Evolutionary conservation across 306 rosid species (phyloP), one percentile per base, ranked within the genome.

Genomic region (Cucumis cinereus): DNA sequence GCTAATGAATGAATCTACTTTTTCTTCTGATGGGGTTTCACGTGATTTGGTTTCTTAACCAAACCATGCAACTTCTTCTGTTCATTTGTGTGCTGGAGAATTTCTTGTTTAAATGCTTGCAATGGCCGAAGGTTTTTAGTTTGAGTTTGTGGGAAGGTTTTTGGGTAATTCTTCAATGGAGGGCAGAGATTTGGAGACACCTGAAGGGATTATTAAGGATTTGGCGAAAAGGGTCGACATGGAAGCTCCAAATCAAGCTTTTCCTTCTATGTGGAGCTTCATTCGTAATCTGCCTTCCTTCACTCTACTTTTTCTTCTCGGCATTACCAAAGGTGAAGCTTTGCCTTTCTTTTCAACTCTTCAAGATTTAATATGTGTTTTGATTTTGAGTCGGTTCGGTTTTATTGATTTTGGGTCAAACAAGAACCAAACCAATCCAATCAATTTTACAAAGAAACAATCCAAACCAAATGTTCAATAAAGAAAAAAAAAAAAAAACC

Each of bases 271-370:
- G 62, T 83, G 84, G 92, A 89, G 78, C 81, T 92, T 92, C 67
- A 80, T 95, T 62, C 64, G 82, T 69, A 87, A 90, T 83, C 89
- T 95, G 24, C 98, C 99, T 80, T 86, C 77, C 84, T 95, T 95
- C 88, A 40, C 77, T 79, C 96, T 96, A 47, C 97, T 95, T 82
- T 82, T 92, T 53, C 30, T 95, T 79, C 92, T 95, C 2, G 99
- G 98, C 78, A 71, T 0, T 79, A 79, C 87, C 79, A 95, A 95
- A 89, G 99, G 99, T 86, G n/a, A 43, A 76, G 66, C 56, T 14
- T 22, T 77, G 50, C 49, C 49, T 30, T 43, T 45, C 68, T 20
- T 22, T 67, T 67, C 6, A 66, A 15, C 71, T 64, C 49, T 17
- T 1, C 52, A 0, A 3, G 5, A 45, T 45, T 45, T 4, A 3